phyloP scores from a whole-genome alignment of 768 basidiomycete species.

The Mycena vulgaris region DNA sequence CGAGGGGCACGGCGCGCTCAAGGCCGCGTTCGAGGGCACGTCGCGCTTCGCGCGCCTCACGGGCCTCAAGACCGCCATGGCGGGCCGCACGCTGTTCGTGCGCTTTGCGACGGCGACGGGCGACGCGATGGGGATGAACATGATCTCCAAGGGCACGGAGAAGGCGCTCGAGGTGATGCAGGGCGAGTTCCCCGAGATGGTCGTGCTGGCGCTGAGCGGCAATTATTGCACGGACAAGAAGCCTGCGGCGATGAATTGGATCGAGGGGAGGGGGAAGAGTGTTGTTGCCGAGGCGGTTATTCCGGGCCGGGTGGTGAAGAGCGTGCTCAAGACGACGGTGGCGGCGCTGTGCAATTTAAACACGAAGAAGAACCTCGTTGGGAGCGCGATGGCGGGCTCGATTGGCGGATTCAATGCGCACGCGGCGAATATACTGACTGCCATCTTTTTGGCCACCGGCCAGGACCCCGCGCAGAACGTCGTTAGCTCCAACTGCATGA shows the following conservation, averaged over 20 bases:
- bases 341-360: constrained; percentile 91
- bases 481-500: constrained; percentile 98
- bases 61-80: constrained; percentile 89
- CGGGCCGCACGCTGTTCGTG: constrained; percentile 93
- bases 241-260: constrained; percentile 99
- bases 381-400: constrained; percentile 98
- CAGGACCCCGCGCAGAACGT: constrained; percentile 99
- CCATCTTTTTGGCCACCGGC: constrained; percentile 95
- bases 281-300: constrained; percentile 97
- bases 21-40: constrained; percentile 93
- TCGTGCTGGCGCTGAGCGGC: constrained; percentile 90
- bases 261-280: constrained; percentile 98
- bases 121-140: constrained; percentile 99
- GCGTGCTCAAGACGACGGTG: constrained; percentile 96
- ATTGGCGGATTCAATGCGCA: constrained; percentile 99
- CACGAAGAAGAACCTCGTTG: constrained; percentile 96
- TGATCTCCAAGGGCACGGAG: constrained; percentile 99
- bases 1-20: constrained; percentile 83
- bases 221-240: constrained; percentile 99
- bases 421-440: constrained; percentile 97
- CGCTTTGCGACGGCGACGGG: constrained; percentile 96
- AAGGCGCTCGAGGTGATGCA: constrained; percentile 89
- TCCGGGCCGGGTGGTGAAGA: constrained; percentile 89
- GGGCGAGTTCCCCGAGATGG: constrained; percentile 90
- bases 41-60: constrained; percentile 93